Evolutionary conservation across 2,329 filamentous ascomycete species (phyloP), one percentile per base, ranked within the genome.

Genomic region (Aureobasidium sp.): DNA sequence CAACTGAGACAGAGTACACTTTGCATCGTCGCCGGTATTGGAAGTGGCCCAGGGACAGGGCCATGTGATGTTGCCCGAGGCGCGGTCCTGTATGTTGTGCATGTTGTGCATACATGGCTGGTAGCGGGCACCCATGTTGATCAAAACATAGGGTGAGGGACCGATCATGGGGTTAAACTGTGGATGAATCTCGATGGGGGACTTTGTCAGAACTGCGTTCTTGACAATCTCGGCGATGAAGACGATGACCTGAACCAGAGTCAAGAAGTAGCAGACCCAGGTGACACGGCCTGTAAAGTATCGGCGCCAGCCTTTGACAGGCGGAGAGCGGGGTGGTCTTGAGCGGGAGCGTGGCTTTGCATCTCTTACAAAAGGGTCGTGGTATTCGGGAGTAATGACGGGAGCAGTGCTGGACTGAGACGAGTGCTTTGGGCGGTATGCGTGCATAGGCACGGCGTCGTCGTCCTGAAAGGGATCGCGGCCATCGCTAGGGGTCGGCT

Each of bases 141-240:
- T 96, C 69, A 96, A 84, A 27, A 97, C 85, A 68, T 91, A 90
- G 1, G 87, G 84, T 5, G 92, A 96, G 0, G 94, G 94, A 0
- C 94, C 94, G 71, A 99, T 96, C 91, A 99, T 96, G 63, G 90
- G 89, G 76, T 97, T 99, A 78, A 99, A 96, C 17, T 82, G 82
- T 1, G 94, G 94, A 62, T 93, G 84, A 59, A 86, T 92, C 76
- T 86, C 83, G 71, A 91, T 90, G 24, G 88, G 84, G 0, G 88
- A 87, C 60, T 89, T 89, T 0, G 93, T 97, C 34, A 92, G 77
- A 67, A 88, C 81, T 59, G 82, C 89, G 75, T 92, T 95, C 71
- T 87, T 90, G 52, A 89, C 87, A 65, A 99, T 79, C 77, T 97
- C 91, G 59, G 82, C 91, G 66, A 97, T 89, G 71, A 99, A 99